phyloP scores from a whole-genome alignment of 176 grass and related monocot genomes.

The Puccinellia tenuiflora region DNA sequence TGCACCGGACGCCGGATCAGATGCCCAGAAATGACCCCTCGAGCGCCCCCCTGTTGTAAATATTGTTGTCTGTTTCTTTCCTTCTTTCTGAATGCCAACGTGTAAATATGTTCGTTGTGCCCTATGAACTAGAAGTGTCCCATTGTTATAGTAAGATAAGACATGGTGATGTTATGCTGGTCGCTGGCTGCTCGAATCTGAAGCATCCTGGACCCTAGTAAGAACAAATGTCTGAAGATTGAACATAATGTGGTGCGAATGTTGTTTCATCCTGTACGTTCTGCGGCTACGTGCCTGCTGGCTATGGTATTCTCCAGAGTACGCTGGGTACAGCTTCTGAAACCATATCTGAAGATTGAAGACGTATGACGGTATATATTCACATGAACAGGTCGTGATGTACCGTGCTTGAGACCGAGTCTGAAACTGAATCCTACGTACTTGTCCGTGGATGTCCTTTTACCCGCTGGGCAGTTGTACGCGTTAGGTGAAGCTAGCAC shows the following conservation, averaged over 20 bases:
- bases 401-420: background rate
- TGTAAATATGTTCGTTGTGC: conserved; percentile 20
- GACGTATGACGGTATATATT: background rate
- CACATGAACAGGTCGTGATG: background rate
- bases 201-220: background rate
- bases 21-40: conserved; percentile 19
- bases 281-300: background rate
- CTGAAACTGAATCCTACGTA: background rate
- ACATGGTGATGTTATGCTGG: background rate
- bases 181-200: conserved; percentile 1
- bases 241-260: background rate
- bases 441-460: background rate
- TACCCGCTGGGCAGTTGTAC: background rate
- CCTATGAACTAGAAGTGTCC: background rate
- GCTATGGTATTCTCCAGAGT: background rate
- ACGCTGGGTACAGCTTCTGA: background rate
- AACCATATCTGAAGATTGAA: background rate
- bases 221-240: background rate
- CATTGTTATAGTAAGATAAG: background rate
- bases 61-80: conserved; percentile 3
- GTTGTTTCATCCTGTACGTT: background rate
- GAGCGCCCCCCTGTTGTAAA: conserved; percentile 11
- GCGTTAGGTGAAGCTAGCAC: background rate
- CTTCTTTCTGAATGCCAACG: background rate
- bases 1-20: background rate